Base-by-base conservation (phyloP, 2,329 filamentous ascomycete genomes). In the Colletotrichum gloeosporioides region DNA sequence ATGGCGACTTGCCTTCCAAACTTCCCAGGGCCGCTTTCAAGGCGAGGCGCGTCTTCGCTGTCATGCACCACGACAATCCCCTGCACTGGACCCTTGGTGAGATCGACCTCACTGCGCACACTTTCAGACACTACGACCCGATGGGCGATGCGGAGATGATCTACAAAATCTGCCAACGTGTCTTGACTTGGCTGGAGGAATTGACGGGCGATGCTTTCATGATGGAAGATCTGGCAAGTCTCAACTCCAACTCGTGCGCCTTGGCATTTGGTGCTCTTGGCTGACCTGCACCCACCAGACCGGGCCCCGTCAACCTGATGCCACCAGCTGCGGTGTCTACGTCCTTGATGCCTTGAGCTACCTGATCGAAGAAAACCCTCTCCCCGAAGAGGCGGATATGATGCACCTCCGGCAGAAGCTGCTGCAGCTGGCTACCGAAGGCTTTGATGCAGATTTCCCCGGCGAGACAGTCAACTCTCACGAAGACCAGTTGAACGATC, bases 1-100 rank as follows among this genome's bases (percentile, higher is more conserved):
- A 77, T 75, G 12, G 91, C 88, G 12, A 91, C 88, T 57, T 84
- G 86, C 9, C 83, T 79, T 5, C 78, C 80, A 64, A 80, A 82
- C 12, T 84, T 84, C 22, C 81, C 84, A 4, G 78, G 77, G n/a
- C 81, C 90, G 8, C 82, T 89, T 0, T 87, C 88, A 0, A 75
- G 78, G 4, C 86, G 85, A 8, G 82, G 81, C 18, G 81, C 77
- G 27, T 65, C 34, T 44, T 65, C 13, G 34, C 34, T 16, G 62
- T 44, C 22, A 65, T 65, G 9, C 62, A 65, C 6, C 62, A 65
- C 34, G 15, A 65, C n/a, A 12, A 7, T 36, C 62, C 62, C 9
- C 22, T 39, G 3, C 62, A 65, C 62, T 65, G 62, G 34, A 65
- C 62, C n/a, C 32, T 65, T 13, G 62, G 62, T 12, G 32, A 65